Conservation (phyloP, 2,329 filamentous ascomycete species). For the Colletotrichum karsti region DNA sequence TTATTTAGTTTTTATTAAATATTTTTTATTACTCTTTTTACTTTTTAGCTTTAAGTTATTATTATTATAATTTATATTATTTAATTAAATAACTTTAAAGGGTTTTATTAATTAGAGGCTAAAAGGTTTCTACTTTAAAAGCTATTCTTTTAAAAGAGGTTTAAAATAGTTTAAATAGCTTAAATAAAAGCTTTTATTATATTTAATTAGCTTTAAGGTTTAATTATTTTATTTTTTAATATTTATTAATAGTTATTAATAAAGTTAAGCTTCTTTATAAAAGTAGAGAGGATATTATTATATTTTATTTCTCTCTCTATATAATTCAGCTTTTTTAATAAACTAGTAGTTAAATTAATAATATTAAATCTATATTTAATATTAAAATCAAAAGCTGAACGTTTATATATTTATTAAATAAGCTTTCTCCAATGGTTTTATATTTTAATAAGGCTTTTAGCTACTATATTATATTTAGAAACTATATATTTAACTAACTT, state of each 20-base stretch:
- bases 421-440: not conserved
- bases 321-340: not conserved
- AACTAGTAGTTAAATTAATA: not conserved
- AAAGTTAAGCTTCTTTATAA: not conserved
- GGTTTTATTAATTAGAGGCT: too few species aligned
- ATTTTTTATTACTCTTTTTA: too few species aligned
- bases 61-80: not conserved
- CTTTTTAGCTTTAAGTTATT: too few species aligned
- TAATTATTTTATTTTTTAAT: not conserved
- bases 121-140: too few species aligned
- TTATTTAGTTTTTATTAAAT: fast-evolving
- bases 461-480: not conserved
- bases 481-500: not conserved
- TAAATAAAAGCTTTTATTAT: too few species aligned
- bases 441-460: not conserved
- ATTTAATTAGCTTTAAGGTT: not conserved
- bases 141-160: too few species aligned
- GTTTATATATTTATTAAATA: not conserved
- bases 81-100: fast-evolving
- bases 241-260: not conserved
- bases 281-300: not conserved
- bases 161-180: too few species aligned
- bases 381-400: not conserved
- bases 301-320: too few species aligned
- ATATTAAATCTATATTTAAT: not conserved